A percentile compares a stretch with the other conserved stretches of the same genome.
These are phyloP conservation scores for Pseudoturritis turrita DNA, from an alignment of 345 rosid genomes.

Conservation along the genomic window DNA sequence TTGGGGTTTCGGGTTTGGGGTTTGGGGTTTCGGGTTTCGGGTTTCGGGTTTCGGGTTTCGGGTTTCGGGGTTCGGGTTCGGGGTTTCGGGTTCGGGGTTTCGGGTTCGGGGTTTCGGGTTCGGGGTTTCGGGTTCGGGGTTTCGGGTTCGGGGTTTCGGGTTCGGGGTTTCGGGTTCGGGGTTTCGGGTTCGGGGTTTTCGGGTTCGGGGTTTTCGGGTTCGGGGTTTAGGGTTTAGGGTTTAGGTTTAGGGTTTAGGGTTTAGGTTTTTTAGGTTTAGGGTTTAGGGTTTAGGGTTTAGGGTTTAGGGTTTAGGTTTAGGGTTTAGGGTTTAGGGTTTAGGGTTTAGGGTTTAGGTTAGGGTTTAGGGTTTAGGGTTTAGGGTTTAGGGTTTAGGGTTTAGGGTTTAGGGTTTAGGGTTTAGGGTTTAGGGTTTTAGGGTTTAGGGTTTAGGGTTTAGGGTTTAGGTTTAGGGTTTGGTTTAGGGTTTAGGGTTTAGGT, in stretches of 20 bases:
- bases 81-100: background rate
- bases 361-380: slow-evolving; percentile 12
- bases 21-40: background rate
- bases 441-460: slow-evolving; percentile 23
- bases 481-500: slow-evolving; percentile 13
- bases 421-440: slow-evolving; percentile 22
- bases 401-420: slow-evolving; percentile 10
- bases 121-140: background rate
- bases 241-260: slow-evolving; percentile 2
- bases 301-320: slow-evolving; percentile 10
- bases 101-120: background rate
- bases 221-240: background rate
- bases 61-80: background rate
- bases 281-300: slow-evolving; percentile 14
- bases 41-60: background rate
- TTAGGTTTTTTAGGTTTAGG: slow-evolving; percentile 6
- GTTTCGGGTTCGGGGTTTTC: background rate
- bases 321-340: slow-evolving; percentile 14
- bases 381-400: slow-evolving; percentile 9
- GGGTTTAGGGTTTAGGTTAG: slow-evolving; percentile 11
- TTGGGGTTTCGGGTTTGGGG: background rate
- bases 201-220: background rate
- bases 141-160: background rate
- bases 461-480: background rate
- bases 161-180: background rate